These are phyloP conservation scores for Eragrostis curvula DNA, from an alignment of 176 grass and related monocot species.

Conservation along the genomic window DNA sequence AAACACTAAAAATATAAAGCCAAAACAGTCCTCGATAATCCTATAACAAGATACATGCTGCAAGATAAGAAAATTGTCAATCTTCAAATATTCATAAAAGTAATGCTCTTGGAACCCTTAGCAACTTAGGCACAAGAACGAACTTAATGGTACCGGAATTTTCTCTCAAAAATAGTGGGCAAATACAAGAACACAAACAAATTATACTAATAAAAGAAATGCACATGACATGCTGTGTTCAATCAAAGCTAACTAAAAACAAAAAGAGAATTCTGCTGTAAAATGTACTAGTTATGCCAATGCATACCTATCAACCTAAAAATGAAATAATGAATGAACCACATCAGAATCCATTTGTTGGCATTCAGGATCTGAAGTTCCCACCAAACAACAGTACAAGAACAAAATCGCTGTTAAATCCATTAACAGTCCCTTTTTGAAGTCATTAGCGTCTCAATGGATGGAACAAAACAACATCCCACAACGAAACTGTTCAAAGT, in stretches of 20 bases:
- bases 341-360: not conserved
- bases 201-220: conserved; percentile 12
- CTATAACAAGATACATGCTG: conserved; percentile 2
- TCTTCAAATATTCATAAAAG: not conserved
- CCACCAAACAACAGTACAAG: not conserved
- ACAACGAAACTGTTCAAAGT: too few relatives aligned
- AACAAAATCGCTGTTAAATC: not conserved
- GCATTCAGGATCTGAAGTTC: not conserved
- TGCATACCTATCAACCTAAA: not conserved
- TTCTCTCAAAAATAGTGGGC: conserved; percentile 6
- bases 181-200: not conserved
- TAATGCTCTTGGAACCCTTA: not conserved
- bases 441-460: not conserved
- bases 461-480: not conserved
- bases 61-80: not conserved
- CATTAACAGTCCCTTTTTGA: not conserved
- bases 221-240: not conserved
- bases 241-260: not conserved
- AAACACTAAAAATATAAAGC: not conserved
- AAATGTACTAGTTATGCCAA: not conserved
- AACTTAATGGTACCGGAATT: not conserved
- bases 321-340: not conserved
- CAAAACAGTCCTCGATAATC: not conserved
- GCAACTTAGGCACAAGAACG: not conserved
- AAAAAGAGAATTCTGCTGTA: not conserved